Evolutionary conservation across 2,329 filamentous ascomycete genomes (phyloP), one percentile per base, ranked within the genome.

Genomic region (Exophiala sp.): DNA sequence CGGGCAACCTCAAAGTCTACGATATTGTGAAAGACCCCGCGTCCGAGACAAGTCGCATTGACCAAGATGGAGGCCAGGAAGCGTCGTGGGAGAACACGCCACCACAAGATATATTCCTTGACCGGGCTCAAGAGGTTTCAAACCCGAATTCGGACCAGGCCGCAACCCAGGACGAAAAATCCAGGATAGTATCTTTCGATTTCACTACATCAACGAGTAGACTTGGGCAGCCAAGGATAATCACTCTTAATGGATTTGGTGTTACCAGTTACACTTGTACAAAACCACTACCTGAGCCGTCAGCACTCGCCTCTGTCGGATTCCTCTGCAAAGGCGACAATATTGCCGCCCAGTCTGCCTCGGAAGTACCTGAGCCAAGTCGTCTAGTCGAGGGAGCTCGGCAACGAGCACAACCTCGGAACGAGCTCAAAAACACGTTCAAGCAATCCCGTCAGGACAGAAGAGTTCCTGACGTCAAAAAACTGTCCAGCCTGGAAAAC

Each of bases 171-270:
- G 68, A 71, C n/a, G 74, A 77, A 35, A 74, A 75, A 12, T 68
- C 74, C 24, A 72, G 78, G 14, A 69, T 83, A 14, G 77, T 84
- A 12, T 80, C 81, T 0, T 86, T 84, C 61, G 83, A 86, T 60
- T 85, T 83, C 66, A 73, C 83, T 53, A 75, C 76, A 43, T 65
- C 75, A 40, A 73, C 71, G 34, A 69, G 69, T 11, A 71, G 72
- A 3, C 61, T 67, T 9, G 67, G 70, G n/a, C 76, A 78, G 38
- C 76, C 81, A 39, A 76, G 74, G 56, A 72, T 79, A 21, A 68
- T 86, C 47, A 75, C 76, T 2, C 67, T 86, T 3, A 71, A 78
- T 46, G 75, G 77, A 3, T 75, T 78, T 60, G 76, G 78, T 4
- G 69, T 74, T 18, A 69, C 84, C 3, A 73, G 75, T 34, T 68